Evolutionary conservation across 2,329 filamentous ascomycete species (phyloP).

Genomic region (Mollisia scopiformis): DNA sequence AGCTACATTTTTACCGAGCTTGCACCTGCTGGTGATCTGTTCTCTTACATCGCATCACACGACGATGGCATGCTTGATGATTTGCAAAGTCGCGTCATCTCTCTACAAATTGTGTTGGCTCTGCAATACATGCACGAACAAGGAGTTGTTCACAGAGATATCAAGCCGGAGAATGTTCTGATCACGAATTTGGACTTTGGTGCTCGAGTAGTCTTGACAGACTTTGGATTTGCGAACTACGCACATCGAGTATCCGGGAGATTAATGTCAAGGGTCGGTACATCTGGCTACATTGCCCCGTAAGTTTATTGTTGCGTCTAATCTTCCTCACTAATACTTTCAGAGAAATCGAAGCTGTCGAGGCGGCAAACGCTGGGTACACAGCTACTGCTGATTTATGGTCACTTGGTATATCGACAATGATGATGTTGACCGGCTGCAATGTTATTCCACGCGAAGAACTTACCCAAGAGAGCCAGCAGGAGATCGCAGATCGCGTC

Average conservation of each 20-base stretch:
- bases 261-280: conserved; percentile 34
- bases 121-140: conserved; percentile 34
- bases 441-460: conserved; percentile 22
- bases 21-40: conserved; percentile 48
- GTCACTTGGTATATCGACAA: conserved; percentile 35
- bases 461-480: conserved; percentile 25
- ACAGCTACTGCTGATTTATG: conserved; percentile 36
- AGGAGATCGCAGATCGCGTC: conserved; percentile 20
- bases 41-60: conserved; percentile 33
- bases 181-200: conserved; percentile 34
- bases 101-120: conserved; percentile 35
- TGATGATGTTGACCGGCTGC: conserved; percentile 31
- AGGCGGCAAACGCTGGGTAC: conserved; percentile 24
- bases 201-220: conserved; percentile 35
- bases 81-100: conserved; percentile 31
- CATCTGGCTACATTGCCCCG: conserved; percentile 36
- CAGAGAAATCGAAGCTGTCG: conserved; percentile 27
- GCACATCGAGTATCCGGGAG: conserved; percentile 22
- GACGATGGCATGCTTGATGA: conserved; percentile 29
- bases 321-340: conserved; percentile 8
- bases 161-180: conserved; percentile 38
- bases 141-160: conserved; percentile 35
- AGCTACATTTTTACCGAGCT: conserved; percentile 62
- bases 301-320: conserved; percentile 17
- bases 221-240: conserved; percentile 37